Conservation (phyloP, 306 rosid genomes). For the Malus domestica region DNA sequence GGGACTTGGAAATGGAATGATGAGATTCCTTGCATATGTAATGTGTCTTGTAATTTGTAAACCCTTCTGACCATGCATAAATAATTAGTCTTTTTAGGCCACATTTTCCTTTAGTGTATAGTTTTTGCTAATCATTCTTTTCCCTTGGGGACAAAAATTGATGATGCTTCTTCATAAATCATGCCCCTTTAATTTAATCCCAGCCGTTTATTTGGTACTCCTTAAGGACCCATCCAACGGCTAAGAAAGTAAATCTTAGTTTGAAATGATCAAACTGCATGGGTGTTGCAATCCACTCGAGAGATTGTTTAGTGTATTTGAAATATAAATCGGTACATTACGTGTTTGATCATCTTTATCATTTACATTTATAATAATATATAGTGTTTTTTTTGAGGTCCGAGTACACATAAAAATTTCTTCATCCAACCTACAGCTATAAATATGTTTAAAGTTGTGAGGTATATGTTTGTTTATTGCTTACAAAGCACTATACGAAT, state of each 20-base stretch:
- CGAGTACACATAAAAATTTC: too few relatives aligned
- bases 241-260: conserved; percentile 31
- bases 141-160: conserved; percentile 29
- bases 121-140: neutral
- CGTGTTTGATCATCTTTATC: too few relatives aligned
- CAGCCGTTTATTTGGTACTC: conserved; percentile 29
- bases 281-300: conserved; percentile 57
- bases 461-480: conserved; percentile 10
- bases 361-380: neutral
- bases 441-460: conserved; percentile 16
- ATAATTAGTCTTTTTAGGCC: conserved; percentile 74
- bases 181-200: conserved; percentile 12
- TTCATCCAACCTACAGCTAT: conserved; percentile 16
- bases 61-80: conserved; percentile 25
- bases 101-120: conserved; percentile 14
- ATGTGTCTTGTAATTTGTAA: conserved; percentile 25
- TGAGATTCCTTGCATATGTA: conserved; percentile 47
- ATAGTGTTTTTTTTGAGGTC: neutral
- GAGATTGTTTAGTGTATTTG: conserved; percentile 20
- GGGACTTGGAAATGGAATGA: conserved; percentile 36
- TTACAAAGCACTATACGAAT: neutral
- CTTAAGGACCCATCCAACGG: conserved; percentile 45
- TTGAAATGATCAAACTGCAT: conserved; percentile 19
- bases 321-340: neutral
- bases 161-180: conserved; percentile 36